Evolutionary conservation across 108 stramenopile genomes (phyloP).

Genomic region (Cafeteria roenbergensis): DNA sequence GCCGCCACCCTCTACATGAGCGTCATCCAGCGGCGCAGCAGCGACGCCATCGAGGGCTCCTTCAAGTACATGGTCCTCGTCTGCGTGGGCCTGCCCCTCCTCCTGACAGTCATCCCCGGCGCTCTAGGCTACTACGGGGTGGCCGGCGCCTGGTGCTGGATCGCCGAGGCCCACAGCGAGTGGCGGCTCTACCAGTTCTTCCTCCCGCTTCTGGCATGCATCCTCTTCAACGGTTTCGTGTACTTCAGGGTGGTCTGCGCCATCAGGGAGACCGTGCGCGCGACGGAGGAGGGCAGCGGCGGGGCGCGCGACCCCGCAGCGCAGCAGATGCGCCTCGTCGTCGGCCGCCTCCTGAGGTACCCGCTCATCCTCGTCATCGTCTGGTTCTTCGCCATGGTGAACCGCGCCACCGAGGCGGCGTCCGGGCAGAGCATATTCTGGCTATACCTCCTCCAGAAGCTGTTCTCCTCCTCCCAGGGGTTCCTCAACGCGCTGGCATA

Average conservation of each 20-base stretch:
- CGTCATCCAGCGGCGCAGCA: neutral
- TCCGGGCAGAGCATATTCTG: conserved; percentile 14
- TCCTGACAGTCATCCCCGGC: conserved; percentile 21
- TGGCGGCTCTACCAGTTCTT: conserved; percentile 28
- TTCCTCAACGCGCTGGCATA: conserved; percentile 14
- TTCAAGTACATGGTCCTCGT: neutral
- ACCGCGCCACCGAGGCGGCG: conserved; percentile 19
- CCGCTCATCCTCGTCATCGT: conserved; percentile 25
- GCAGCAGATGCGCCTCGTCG: conserved; percentile 4
- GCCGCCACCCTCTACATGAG: conserved; percentile 22
- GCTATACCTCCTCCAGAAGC: conserved; percentile 31
- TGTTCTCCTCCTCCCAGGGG: conserved; percentile 16
- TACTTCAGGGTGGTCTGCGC: conserved; percentile 9
- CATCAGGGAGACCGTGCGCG: neutral
- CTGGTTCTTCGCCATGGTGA: conserved; percentile 29
- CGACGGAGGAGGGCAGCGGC: neutral
- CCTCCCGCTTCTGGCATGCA: conserved; percentile 21
- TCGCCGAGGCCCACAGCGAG: conserved; percentile 15
- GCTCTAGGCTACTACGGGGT: conserved; percentile 23
- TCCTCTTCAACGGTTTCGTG: conserved; percentile 17
- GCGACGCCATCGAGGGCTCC: neutral
- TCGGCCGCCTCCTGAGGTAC: conserved; percentile 19
- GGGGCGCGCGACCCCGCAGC: conserved; percentile 1
- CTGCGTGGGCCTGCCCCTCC: conserved; percentile 21
- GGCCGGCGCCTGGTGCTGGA: conserved; percentile 38